phyloP scores from a whole-genome alignment of 2,329 filamentous ascomycete genomes.

The Atkinsonella texensis region DNA sequence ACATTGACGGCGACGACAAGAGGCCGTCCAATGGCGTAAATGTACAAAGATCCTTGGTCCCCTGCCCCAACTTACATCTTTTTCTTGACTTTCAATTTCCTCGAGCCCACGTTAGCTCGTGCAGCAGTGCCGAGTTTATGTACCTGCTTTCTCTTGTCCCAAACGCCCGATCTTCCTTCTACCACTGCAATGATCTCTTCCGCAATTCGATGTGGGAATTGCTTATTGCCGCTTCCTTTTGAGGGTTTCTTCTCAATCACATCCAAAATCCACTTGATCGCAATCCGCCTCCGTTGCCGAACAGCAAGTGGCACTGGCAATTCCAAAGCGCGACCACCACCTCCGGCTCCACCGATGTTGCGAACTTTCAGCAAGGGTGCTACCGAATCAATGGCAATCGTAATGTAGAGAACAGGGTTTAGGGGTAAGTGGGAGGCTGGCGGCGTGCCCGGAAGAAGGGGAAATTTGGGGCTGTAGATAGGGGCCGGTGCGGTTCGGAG shows the following conservation, averaged over 20 bases:
- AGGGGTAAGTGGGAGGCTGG: slow-evolving; percentile 71
- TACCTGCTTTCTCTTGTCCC: slow-evolving; percentile 66
- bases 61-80: slow-evolving; percentile 15
- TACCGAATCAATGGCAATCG: slow-evolving; percentile 82
- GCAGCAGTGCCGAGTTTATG: slow-evolving; percentile 74
- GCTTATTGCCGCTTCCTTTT: slow-evolving; percentile 55
- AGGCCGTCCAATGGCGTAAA: not conserved
- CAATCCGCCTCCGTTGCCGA: slow-evolving; percentile 64
- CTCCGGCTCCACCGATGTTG: slow-evolving; percentile 62
- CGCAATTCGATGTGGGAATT: slow-evolving; percentile 67
- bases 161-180: slow-evolving; percentile 72
- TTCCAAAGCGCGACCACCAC: slow-evolving; percentile 75
- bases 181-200: slow-evolving; percentile 80
- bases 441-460: slow-evolving; percentile 64
- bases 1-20: not conserved
- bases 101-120: slow-evolving; percentile 56
- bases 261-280: slow-evolving; percentile 82
- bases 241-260: slow-evolving; percentile 68
- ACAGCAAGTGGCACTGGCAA: slow-evolving; percentile 66
- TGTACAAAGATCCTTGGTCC: not conserved
- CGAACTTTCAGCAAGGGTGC: slow-evolving; percentile 77
- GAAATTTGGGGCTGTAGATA: slow-evolving; percentile 55
- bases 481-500: slow-evolving; percentile 79
- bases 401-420: slow-evolving; percentile 81
- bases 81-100: slow-evolving; percentile 24